These are phyloP conservation scores for Citrullus mucosospermus DNA, from an alignment of 306 rosid species.

Conservation along the genomic window DNA sequence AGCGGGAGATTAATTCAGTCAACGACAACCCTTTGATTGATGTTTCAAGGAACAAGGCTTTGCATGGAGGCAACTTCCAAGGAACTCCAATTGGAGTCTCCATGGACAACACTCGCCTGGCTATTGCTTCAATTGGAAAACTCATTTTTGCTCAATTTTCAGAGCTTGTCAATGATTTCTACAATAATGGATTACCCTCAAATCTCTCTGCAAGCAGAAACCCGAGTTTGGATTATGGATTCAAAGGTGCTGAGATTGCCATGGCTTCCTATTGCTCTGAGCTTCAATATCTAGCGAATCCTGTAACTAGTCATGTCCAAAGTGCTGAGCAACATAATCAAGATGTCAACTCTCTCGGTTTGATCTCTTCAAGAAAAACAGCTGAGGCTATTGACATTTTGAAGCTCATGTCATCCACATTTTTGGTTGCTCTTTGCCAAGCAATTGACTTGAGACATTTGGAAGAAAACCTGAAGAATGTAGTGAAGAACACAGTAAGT, in stretches of 20 bases:
- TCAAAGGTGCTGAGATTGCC: constrained; percentile 89
- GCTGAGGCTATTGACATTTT: constrained; percentile 60
- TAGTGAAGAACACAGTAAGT: constrained; percentile 53
- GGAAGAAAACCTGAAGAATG: constrained; percentile 71
- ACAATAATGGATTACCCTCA: constrained; percentile 81
- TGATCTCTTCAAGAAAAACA: constrained; percentile 76
- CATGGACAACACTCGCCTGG: constrained; percentile 89
- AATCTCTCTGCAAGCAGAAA: constrained; percentile 64
- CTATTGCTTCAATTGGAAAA: constrained; percentile 75
- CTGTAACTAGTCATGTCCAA: constrained; percentile 80
- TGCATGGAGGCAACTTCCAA: constrained; percentile 91
- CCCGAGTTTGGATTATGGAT: constrained; percentile 87
- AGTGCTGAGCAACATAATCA: constrained; percentile 94
- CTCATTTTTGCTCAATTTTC: constrained; percentile 92
- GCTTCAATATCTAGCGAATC: constrained; percentile 70
- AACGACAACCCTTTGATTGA: constrained; percentile 90
- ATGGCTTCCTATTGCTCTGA: constrained; percentile 92
- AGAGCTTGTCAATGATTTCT: constrained; percentile 75
- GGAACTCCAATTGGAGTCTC: constrained; percentile 96
- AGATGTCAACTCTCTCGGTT: constrained; percentile 80
- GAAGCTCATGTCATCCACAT: constrained; percentile 79
- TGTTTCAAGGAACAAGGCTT: constrained; percentile 83
- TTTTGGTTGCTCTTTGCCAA: constrained; percentile 66
- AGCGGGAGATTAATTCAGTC: constrained; percentile 81
- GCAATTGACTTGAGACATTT: constrained; percentile 82